phyloP scores from a whole-genome alignment of 106 monocot genomes.

The Amphibolis antarctica region DNA sequence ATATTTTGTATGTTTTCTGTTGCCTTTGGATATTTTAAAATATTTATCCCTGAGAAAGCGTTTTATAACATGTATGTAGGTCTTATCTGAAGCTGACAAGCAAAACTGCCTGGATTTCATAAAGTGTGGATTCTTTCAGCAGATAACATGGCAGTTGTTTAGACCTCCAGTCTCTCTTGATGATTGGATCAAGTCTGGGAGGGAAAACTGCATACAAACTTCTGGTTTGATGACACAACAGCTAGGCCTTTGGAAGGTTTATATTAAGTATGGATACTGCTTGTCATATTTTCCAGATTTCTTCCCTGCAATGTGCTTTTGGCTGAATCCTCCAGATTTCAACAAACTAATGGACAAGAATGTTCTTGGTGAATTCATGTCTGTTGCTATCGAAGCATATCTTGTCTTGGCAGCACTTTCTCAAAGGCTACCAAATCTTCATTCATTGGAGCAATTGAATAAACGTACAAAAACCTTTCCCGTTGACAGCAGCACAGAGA shows the following conservation, averaged over 20 bases:
- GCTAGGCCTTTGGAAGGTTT: conserved; percentile 85
- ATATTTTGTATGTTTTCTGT: no score
- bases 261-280: conserved; percentile 76
- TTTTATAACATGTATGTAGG: conserved; percentile 22
- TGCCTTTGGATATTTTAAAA: no score
- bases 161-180: conserved; percentile 42
- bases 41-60: no score
- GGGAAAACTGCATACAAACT: conserved; percentile 50
- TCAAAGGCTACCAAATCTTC: conserved; percentile 64
- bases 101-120: conserved; percentile 55
- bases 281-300: conserved; percentile 59
- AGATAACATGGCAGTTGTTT: conserved; percentile 73
- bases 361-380: conserved; percentile 59
- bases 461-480: conserved; percentile 13
- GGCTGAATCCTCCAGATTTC: conserved; percentile 57
- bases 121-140: conserved; percentile 51
- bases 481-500: conserved; percentile 28
- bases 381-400: conserved; percentile 57
- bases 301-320: conserved; percentile 62
- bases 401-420: conserved; percentile 56
- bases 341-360: conserved; percentile 41
- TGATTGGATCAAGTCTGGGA: conserved; percentile 53
- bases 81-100: conserved; percentile 54
- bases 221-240: conserved; percentile 66
- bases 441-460: conserved; percentile 40